A percentile compares a stretch with the other conserved stretches of the same genome.
Evolutionary conservation across 2,329 filamentous ascomycete genomes (phyloP).

Genomic region (Penicillium oxalicum): DNA sequence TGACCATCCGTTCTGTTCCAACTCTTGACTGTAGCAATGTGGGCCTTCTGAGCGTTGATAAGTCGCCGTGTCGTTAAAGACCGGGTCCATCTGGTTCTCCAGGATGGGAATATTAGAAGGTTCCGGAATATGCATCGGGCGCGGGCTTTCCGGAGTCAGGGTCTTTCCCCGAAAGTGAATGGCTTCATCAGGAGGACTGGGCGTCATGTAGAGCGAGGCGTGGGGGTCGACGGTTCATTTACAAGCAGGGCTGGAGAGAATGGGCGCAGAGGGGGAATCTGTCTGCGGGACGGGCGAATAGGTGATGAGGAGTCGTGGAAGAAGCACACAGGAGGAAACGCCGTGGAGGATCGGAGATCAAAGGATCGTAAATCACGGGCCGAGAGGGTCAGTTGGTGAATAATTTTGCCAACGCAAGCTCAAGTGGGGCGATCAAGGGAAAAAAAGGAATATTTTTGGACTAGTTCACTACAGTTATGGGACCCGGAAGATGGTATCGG

Average conservation of each 20-base stretch:
- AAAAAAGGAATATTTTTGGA: slow-evolving; percentile 14
- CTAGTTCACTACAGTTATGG: slow-evolving; percentile 6
- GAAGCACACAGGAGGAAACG: background rate
- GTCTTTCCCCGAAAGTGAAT: slow-evolving; percentile 59
- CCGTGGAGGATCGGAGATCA: background rate
- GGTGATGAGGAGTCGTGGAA: background rate
- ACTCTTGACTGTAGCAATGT: slow-evolving; percentile 2
- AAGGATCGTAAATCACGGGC: slow-evolving; percentile 1
- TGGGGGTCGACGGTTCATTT: slow-evolving; percentile 36
- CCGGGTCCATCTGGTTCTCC: slow-evolving; percentile 65
- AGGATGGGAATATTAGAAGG: slow-evolving; percentile 64
- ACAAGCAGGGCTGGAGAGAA: slow-evolving; percentile 19
- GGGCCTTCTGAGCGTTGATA: slow-evolving; percentile 43
- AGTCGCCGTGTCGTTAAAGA: slow-evolving; percentile 61
- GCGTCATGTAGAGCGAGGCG: slow-evolving; percentile 48
- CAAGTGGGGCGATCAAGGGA: slow-evolving; percentile 32
- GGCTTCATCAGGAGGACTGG: slow-evolving; percentile 44
- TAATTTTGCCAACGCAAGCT: slow-evolving; percentile 33
- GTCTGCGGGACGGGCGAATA: slow-evolving; percentile 1
- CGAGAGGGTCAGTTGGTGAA: slow-evolving; percentile 10
- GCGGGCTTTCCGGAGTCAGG: slow-evolving; percentile 64
- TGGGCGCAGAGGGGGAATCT: too few relatives aligned
- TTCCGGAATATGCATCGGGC: slow-evolving; percentile 62
- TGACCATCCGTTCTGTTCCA: slow-evolving; percentile 15
- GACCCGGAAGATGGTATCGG: slow-evolving; percentile 5